Percentiles rank a stretch among this genome's conserved stretches.
Conservation (phyloP, 1,284 basidiomycete genomes). For the Microbotryum silenes-acaulis region DNA sequence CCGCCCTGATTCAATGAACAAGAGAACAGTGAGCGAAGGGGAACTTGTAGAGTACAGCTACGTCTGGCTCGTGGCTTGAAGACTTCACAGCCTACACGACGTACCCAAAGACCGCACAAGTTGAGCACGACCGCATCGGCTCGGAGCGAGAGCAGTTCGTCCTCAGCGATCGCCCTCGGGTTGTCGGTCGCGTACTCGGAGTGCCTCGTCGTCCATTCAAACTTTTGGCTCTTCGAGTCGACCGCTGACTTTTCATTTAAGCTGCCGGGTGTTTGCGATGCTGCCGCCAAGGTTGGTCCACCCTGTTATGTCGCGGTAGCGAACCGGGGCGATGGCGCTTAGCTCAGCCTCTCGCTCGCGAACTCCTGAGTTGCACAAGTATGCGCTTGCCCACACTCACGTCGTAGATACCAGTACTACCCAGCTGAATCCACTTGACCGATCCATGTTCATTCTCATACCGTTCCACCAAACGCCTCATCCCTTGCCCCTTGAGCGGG, state of each 20-base stretch:
- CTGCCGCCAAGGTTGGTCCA: conserved; percentile 32
- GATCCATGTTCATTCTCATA: conserved; percentile 36
- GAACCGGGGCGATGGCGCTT: too few relatives aligned
- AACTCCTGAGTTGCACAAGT: too few relatives aligned
- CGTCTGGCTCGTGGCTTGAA: too few relatives aligned
- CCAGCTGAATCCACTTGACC: conserved; percentile 53
- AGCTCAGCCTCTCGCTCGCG: too few relatives aligned
- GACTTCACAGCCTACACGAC: neutral
- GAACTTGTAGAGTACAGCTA: neutral
- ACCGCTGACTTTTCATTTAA: conserved; percentile 3
- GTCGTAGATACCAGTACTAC: conserved; percentile 56
- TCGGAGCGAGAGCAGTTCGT: conserved; percentile 48
- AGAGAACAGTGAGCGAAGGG: neutral
- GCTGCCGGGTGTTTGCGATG: neutral
- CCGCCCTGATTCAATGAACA: conserved; percentile 43
- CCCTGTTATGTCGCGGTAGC: conserved; percentile 16
- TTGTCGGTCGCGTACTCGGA: conserved; percentile 44
- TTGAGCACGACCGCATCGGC: conserved; percentile 51
- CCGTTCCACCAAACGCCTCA: conserved; percentile 42
- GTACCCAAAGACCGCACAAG: conserved; percentile 53
- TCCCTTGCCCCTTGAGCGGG: conserved; percentile 49
- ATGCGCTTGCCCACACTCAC: conserved; percentile 41
- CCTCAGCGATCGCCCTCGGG: conserved; percentile 49
- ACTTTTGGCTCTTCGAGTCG: conserved; percentile 8
- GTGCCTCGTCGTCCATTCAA: conserved; percentile 50